Base-by-base conservation (phyloP, 2,329 filamentous ascomycete species). In the Lachnellula suecica region DNA sequence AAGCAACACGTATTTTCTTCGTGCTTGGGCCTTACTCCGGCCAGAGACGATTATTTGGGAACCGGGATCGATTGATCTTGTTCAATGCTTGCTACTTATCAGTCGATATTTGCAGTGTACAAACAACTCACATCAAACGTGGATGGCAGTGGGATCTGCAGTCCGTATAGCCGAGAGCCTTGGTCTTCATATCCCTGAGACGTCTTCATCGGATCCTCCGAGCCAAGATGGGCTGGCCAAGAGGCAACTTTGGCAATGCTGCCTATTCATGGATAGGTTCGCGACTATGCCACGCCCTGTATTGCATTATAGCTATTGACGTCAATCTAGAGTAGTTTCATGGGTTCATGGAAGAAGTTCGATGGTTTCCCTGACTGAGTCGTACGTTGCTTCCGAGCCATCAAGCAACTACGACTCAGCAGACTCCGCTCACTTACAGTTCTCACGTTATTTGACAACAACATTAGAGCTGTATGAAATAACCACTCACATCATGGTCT, bases 81-180 rank as follows among this genome's bases (percentile, higher is more conserved):
- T 79, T 1, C 76, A 79, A 56, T 77, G 72, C 41, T 62, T 78
- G 1, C 60, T 79, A 0, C 63, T 79, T 4, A 74, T 75, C 53
- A 73, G 72, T 10, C 75, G 77, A 41, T 79, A 78, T 52, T 61
- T 78, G 0, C 76, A 78, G 40, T 75, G 76, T 42, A 78, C 76
- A 0, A 71, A 75, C 11, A 71, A 71, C 5, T 71, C 73, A 0
- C 72, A 78, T 52, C 72, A 76, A 51, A 77, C 74, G 1, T 79
- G 76, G 76, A 76, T 78, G 63, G 70, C 74, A 4, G 72, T 75
- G 0, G 75, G 75, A 0, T 65, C 73, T 4, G 75, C 74, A 0
- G 70, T 78, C 15, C 68, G 75, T 1, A 76, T 72, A 15, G 76
- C 76, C 0, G 74, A 78, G 45, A 72, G 74, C 0, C 51, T 79